Percentiles rank a stretch among this genome's conserved stretches.
Conservation (phyloP, 352 stramenopile genomes). For the Phytophthora citrophthora region DNA sequence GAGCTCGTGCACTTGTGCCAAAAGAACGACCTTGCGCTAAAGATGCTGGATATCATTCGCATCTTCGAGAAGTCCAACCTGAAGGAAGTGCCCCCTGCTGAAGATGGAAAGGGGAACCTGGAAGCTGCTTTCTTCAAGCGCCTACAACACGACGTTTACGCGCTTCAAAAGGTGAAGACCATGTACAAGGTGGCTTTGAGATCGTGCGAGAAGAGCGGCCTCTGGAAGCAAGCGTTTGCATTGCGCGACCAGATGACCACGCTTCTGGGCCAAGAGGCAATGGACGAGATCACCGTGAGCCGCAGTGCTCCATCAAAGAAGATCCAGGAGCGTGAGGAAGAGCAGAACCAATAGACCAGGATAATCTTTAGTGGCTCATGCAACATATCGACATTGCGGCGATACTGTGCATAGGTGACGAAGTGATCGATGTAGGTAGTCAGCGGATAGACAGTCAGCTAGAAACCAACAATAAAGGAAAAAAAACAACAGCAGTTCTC, state of each 20-base stretch:
- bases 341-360: constrained; percentile 21
- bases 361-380: background rate
- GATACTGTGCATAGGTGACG: background rate
- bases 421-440: constrained; percentile 9
- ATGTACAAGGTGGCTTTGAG: constrained; percentile 66
- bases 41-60: constrained; percentile 52
- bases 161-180: constrained; percentile 53
- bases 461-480: constrained; percentile 4
- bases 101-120: constrained; percentile 38
- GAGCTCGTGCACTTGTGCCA: constrained; percentile 59
- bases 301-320: constrained; percentile 16
- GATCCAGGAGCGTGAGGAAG: constrained; percentile 17
- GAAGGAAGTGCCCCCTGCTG: constrained; percentile 27
- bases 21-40: constrained; percentile 42
- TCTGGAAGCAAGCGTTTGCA: constrained; percentile 67
- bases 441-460: constrained; percentile 17
- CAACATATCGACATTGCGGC: background rate
- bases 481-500: background rate
- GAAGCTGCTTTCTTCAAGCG: constrained; percentile 27
- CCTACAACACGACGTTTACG: constrained; percentile 30
- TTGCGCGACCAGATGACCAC: constrained; percentile 54
- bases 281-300: constrained; percentile 36
- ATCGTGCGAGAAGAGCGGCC: constrained; percentile 51
- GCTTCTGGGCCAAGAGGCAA: constrained; percentile 43
- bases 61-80: constrained; percentile 59